phyloP scores from a whole-genome alignment of 495 filamentous ascomycete genomes.

The Aeminium ludgeri region DNA sequence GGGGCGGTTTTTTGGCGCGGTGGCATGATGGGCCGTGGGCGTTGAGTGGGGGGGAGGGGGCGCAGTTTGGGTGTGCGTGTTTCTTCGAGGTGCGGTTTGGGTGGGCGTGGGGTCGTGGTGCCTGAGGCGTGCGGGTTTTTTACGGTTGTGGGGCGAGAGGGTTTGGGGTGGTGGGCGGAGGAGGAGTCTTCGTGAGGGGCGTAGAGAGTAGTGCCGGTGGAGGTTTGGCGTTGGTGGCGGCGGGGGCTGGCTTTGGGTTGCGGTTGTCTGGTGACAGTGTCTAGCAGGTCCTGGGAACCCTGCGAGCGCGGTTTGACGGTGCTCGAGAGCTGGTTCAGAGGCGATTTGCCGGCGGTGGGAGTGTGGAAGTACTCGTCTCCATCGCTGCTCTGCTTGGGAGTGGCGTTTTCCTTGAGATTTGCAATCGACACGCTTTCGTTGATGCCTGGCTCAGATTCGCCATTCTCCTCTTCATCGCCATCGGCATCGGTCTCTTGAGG shows the following conservation, averaged over 20 bases:
- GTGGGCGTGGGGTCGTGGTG: conserved; percentile 23
- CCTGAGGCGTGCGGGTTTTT: conserved; percentile 34
- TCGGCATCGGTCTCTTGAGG: conserved; percentile 57
- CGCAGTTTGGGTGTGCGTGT: conserved; percentile 33
- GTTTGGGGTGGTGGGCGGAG: conserved; percentile 17
- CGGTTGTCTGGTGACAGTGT: conserved; percentile 11
- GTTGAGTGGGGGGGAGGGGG: conserved; percentile 19
- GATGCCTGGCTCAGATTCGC: conserved; percentile 9
- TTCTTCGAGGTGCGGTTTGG: conserved; percentile 2
- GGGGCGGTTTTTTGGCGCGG: conserved; percentile 24
- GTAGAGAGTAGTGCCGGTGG: conserved; percentile 65
- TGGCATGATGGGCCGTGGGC: conserved; percentile 36
- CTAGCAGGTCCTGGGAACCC: conserved; percentile 1
- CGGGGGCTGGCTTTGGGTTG: too few species aligned
- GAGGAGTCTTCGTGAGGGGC: conserved; percentile 32
- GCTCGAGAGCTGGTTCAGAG: conserved; percentile 8
- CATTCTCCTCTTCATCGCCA: conserved; percentile 32
- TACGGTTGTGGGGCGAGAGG: conserved; percentile 26
- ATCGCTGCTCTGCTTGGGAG: conserved; percentile 21
- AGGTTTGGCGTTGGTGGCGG: conserved; percentile 36
- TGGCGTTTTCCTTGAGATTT: conserved; percentile 19
- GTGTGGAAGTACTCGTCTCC: conserved; percentile 31
- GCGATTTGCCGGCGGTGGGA: conserved; percentile 16
- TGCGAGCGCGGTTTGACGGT: conserved; percentile 12
- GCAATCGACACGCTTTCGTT: conserved; percentile 11